Conservation (phyloP, 352 stramenopile species). For the Globisporangium heterothallicum region DNA sequence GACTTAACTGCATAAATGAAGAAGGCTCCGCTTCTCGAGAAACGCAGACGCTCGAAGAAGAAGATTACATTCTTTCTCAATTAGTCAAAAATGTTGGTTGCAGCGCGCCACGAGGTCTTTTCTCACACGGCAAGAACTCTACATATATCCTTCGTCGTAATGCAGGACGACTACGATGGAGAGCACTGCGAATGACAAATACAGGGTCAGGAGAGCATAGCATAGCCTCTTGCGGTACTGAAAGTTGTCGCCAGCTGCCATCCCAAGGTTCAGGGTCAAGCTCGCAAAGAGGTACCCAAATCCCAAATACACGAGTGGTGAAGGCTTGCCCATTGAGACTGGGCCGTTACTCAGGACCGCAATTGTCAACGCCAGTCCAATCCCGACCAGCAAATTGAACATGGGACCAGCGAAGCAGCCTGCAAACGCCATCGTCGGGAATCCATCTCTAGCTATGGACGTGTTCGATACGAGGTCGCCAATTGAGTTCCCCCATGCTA, state of each 20-base stretch:
- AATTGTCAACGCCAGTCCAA: conserved; percentile 63
- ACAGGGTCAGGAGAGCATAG: conserved; percentile 52
- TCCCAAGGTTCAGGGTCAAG: conserved; percentile 57
- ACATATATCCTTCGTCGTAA: conserved; percentile 6
- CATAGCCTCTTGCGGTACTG: conserved; percentile 53
- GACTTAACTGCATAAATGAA: conserved; percentile 54
- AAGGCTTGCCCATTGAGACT: conserved; percentile 45
- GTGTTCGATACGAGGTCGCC: conserved; percentile 77
- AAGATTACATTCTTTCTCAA: too few species aligned
- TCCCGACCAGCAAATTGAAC: conserved; percentile 74
- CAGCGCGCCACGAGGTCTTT: too few species aligned
- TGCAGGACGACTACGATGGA: conserved; percentile 46
- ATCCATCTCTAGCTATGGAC: conserved; percentile 70
- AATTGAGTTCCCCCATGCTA: conserved; percentile 79
- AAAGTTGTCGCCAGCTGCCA: conserved; percentile 53
- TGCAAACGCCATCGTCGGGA: conserved; percentile 79
- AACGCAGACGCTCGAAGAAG: too few species aligned
- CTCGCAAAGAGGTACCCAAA: conserved; percentile 65
- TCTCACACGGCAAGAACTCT: too few species aligned
- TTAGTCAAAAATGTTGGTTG: too few species aligned
- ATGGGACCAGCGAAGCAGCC: conserved; percentile 79
- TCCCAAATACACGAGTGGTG: conserved; percentile 57
- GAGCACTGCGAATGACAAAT: conserved; percentile 58
- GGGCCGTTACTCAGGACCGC: conserved; percentile 48
- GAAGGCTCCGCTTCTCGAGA: too few species aligned